phyloP scores from a whole-genome alignment of 2,329 filamentous ascomycete genomes.

The Colletotrichum melonis region DNA sequence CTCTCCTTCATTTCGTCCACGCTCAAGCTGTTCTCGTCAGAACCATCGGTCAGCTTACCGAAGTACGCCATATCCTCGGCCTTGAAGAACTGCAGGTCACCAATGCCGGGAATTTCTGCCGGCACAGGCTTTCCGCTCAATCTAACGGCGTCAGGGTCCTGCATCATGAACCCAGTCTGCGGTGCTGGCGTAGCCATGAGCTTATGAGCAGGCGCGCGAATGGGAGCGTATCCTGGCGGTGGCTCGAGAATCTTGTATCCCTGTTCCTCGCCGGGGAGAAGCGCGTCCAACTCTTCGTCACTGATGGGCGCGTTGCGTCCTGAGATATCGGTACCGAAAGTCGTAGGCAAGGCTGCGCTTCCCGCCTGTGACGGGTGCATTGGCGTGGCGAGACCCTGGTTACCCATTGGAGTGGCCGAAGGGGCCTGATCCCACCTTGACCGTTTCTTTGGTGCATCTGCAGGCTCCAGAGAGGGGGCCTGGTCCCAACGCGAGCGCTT shows the following conservation, averaged over 20 bases:
- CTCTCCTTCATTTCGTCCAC: conserved; percentile 97
- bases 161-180: conserved; percentile 95
- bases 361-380: conserved; percentile 76
- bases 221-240: conserved; percentile 90
- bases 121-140: conserved; percentile 90
- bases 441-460: conserved; percentile 76
- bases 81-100: conserved; percentile 98
- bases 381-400: conserved; percentile 80
- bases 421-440: conserved; percentile 95
- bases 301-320: conserved; percentile 84
- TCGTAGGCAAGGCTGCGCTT: conserved; percentile 61
- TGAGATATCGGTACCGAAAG: conserved; percentile 85
- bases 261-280: conserved; percentile 88
- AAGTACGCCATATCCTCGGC: conserved; percentile 99
- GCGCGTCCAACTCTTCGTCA: conserved; percentile 92
- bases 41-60: conserved; percentile 93
- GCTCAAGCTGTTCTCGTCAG: conserved; percentile 89
- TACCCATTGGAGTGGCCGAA: conserved; percentile 79
- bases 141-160: conserved; percentile 88
- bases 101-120: conserved; percentile 95
- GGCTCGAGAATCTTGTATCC: conserved; percentile 94
- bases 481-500: conserved; percentile 93
- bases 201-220: conserved; percentile 81
- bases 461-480: conserved; percentile 69
- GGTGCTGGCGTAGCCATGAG: conserved; percentile 79